Evolutionary conservation across 306 rosid species (phyloP), one percentile per base, ranked within the genome.

Genomic region (Lathyrus aphaca): DNA sequence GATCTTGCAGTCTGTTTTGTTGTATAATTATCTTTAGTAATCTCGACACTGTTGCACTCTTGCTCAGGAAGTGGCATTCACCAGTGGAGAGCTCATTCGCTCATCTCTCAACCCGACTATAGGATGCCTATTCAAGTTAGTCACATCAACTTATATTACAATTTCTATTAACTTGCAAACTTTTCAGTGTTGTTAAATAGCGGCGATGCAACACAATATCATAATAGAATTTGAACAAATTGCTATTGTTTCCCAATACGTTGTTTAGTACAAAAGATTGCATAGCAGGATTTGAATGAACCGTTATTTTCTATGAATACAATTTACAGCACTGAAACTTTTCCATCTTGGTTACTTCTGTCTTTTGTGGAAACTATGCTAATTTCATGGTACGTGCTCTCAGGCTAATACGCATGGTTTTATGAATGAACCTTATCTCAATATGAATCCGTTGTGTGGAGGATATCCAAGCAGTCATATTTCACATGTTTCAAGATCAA

Each of bases 111-210:
- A 38, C 32, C 49, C 51, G 30, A 45, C 61, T 53, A 50, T 39
- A 51, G 66, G 73, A 19, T 68, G 43, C 68, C 69, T 69, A 29
- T 23, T 79, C 86, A 82, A 51, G 80, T 84, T 64, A 76, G 82
- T 82, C 23, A 21, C 23, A 21, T 21, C 23, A 60, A 0, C 72
- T 35, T 25, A 17, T 56, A 18, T 9, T 37, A 5, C 27, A 42
- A 8, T 57, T 55, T 43, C 6, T 35, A 56, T 39, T 29, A 23
- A 55, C 12, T 29, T 58, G 45, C 23, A 66, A 18, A 19, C 23
- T 19, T 29, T 29, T 3, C 32, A 29, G 32, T 29, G 32, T 29
- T 29, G 32, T 29, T 29, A 29, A 29, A 29, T 29, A 29, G 32
- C 32, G 27, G 27, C 27, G 3, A 23, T 23, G 27, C 27, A 23